A percentile compares a stretch with the other conserved stretches of the same genome.
phyloP scores from a whole-genome alignment of 1,284 basidiomycete genomes.

The Boletus subluridellus region DNA sequence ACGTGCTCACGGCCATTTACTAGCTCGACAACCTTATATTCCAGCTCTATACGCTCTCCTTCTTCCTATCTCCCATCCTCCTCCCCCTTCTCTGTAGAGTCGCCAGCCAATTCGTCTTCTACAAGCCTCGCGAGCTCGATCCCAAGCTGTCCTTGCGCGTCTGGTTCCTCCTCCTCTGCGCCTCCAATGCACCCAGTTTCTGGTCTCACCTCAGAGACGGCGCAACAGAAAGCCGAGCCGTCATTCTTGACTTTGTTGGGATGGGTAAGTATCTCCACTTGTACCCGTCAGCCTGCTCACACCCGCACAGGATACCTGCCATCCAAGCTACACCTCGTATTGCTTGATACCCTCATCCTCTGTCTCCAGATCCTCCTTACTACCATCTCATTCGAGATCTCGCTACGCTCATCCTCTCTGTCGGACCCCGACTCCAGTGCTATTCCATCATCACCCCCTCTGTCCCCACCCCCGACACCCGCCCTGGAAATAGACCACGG shows the following conservation, averaged over 20 bases:
- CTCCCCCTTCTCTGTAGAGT: slow-evolving; percentile 53
- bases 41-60: slow-evolving; percentile 69
- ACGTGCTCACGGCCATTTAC: slow-evolving; percentile 16
- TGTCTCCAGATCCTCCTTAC: slow-evolving; percentile 60
- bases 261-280: slow-evolving; percentile 48
- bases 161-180: slow-evolving; percentile 56
- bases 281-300: slow-evolving; percentile 11
- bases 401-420: slow-evolving; percentile 34
- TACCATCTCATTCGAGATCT: slow-evolving; percentile 64
- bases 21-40: slow-evolving; percentile 69
- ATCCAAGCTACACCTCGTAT: slow-evolving; percentile 58
- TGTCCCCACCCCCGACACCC: slow-evolving; percentile 20
- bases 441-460: slow-evolving; percentile 24
- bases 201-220: slow-evolving; percentile 57
- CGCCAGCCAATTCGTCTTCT: slow-evolving; percentile 59
- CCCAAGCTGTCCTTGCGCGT: slow-evolving; percentile 57
- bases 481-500: slow-evolving; percentile 27
- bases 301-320: slow-evolving; percentile 51
- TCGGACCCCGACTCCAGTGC: slow-evolving; percentile 27
- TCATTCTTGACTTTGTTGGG: slow-evolving; percentile 75
- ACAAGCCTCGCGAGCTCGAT: slow-evolving; percentile 62
- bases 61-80: slow-evolving; percentile 67
- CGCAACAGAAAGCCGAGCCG: slow-evolving; percentile 49
- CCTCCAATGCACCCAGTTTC: slow-evolving; percentile 56
- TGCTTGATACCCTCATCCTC: slow-evolving; percentile 64